phyloP scores from a whole-genome alignment of 768 basidiomycete genomes.

The Omphalotus guepiniiformis region DNA sequence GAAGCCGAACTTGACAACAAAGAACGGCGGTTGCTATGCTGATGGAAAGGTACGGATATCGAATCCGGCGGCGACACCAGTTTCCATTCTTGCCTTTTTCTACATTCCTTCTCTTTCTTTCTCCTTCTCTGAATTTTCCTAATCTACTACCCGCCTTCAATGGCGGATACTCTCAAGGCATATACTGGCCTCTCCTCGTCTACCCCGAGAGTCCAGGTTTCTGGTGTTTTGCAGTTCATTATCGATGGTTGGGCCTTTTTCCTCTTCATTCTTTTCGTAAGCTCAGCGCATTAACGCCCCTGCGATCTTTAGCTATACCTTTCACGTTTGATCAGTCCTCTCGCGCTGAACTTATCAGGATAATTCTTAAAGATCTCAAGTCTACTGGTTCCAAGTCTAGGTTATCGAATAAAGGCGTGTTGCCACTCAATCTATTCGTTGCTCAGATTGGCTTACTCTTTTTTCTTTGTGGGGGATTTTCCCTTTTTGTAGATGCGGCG shows the following conservation, averaged over 20 bases:
- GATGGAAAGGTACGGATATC: too few species aligned
- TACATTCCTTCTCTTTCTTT: too few species aligned
- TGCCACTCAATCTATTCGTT: background rate
- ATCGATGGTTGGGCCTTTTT: constrained; percentile 35
- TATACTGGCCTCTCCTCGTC: constrained; percentile 46
- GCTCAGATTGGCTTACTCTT: too few species aligned
- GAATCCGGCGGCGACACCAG: too few species aligned
- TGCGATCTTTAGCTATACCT: constrained; percentile 34
- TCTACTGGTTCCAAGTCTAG: constrained; percentile 38
- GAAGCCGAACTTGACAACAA: too few species aligned
- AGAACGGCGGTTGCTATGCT: too few species aligned
- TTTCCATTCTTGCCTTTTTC: too few species aligned
- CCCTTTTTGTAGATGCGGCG: constrained; percentile 50
- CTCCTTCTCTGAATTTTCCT: too few species aligned
- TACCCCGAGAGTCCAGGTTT: constrained; percentile 42
- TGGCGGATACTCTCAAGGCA: constrained; percentile 42
- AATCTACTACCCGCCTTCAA: constrained; percentile 23
- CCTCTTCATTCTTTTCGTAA: constrained; percentile 4
- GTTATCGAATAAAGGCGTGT: constrained; percentile 53
- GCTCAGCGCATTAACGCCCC: background rate
- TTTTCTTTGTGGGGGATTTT: background rate
- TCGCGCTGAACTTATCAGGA: constrained; percentile 52
- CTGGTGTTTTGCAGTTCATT: constrained; percentile 45
- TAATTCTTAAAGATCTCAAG: constrained; percentile 58
- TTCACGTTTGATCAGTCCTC: constrained; percentile 42